phyloP scores from a whole-genome alignment of 1,284 basidiomycete genomes.

The Trichosporon sp. region DNA sequence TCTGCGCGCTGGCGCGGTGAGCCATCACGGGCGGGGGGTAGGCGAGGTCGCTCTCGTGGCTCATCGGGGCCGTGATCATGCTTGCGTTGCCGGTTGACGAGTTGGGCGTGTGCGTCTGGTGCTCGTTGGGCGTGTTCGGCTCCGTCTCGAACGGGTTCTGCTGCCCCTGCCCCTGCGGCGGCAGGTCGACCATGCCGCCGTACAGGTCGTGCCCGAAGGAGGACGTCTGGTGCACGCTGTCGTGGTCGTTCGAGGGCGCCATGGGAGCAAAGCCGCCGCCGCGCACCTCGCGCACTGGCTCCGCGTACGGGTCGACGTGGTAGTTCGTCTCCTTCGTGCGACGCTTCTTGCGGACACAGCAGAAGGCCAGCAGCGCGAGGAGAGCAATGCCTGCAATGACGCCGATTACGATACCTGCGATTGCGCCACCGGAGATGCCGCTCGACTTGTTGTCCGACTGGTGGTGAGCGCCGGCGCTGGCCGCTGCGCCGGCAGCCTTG shows the following conservation, averaged over 20 bases:
- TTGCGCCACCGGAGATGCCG: conserved; percentile 31
- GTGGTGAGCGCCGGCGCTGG: background rate
- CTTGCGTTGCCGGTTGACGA: background rate
- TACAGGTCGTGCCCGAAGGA: background rate
- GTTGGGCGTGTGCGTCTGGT: conserved; percentile 1
- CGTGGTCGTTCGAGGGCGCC: conserved; percentile 12
- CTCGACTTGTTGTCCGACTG: background rate
- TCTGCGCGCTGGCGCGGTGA: background rate
- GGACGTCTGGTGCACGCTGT: background rate
- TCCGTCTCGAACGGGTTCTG: conserved; percentile 18
- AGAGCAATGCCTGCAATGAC: conserved; percentile 26
- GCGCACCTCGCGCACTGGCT: conserved; percentile 9
- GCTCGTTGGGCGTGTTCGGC: conserved; percentile 13
- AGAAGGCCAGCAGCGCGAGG: conserved; percentile 21
- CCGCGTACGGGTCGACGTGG: conserved; percentile 7
- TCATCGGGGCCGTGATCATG: background rate
- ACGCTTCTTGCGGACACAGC: conserved; percentile 4
- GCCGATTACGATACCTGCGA: conserved; percentile 41
- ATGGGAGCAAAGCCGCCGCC: background rate
- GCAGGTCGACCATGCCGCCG: background rate
- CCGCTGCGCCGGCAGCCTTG: background rate
- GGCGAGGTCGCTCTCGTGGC: background rate
- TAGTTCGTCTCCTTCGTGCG: background rate
- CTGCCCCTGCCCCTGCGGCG: background rate
- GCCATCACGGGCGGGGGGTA: background rate